These are phyloP conservation scores for Posidonia australis DNA, from an alignment of 106 monocot genomes.

Conservation along the genomic window DNA sequence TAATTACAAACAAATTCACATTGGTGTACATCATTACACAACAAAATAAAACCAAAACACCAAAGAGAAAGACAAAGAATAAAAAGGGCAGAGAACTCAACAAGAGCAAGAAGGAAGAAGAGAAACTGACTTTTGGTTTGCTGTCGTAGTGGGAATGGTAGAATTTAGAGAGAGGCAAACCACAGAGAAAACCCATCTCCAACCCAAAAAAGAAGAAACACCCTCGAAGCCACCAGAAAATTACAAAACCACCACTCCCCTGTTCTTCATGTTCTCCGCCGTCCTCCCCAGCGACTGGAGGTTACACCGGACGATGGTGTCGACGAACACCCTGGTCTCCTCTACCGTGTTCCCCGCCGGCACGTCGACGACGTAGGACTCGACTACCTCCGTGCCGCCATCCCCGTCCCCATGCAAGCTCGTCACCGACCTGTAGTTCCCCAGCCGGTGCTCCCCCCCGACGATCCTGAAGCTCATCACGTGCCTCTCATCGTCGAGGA, in stretches of 20 bases:
- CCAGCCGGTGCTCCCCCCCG: constrained; percentile 20
- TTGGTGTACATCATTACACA: no score
- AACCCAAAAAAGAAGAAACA: no score
- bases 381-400: constrained; percentile 1
- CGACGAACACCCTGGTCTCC: constrained; percentile 7
- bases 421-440: constrained; percentile 23
- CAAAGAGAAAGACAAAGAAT: no score
- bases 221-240: no score
- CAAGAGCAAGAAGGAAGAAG: no score
- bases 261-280: neutral
- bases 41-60: no score
- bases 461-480: constrained; percentile 22
- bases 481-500: constrained; percentile 22
- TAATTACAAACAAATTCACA: no score
- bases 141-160: no score
- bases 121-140: no score
- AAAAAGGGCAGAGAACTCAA: no score
- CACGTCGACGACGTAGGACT: constrained; percentile 13
- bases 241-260: neutral
- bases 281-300: constrained; percentile 1
- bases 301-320: constrained; percentile 12
- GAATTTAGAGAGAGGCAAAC: no score
- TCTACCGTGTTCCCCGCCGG: constrained; percentile 9
- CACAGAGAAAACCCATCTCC: no score
- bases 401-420: constrained; percentile 4